Percentiles rank a stretch among this genome's conserved stretches.
Evolutionary conservation across 139 green algal species (phyloP).

Genomic region (Haematococcus sp.): DNA sequence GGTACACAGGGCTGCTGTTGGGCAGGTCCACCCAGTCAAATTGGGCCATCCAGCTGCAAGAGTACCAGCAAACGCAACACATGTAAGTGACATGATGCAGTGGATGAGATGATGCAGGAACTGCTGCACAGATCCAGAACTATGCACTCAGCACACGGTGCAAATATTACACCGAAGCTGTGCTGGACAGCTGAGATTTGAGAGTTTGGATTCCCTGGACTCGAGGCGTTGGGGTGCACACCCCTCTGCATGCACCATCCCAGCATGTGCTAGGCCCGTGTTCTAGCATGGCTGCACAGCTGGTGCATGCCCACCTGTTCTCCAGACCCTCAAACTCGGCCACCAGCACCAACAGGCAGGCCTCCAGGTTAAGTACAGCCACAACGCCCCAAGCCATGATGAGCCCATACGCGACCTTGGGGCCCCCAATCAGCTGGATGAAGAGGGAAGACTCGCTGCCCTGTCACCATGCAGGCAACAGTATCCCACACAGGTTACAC

Average conservation of each 20-base stretch:
- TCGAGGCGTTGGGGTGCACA: neutral
- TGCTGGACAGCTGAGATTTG: neutral
- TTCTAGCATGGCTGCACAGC: neutral
- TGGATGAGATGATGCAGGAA: neutral
- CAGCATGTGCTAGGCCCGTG: too few relatives aligned
- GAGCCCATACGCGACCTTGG: neutral
- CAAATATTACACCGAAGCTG: neutral
- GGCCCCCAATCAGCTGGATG: too few relatives aligned
- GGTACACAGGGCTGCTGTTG: slow-evolving; percentile 8
- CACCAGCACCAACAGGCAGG: slow-evolving; percentile 19
- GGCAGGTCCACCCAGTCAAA: slow-evolving; percentile 23
- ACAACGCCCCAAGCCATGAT: neutral
- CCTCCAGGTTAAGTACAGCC: slow-evolving; percentile 7
- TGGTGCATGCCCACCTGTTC: slow-evolving; percentile 4
- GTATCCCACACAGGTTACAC: too few relatives aligned
- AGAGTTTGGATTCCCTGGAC: neutral
- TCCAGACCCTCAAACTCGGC: slow-evolving; percentile 4
- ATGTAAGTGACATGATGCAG: neutral
- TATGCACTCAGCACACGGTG: neutral
- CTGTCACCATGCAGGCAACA: neutral
- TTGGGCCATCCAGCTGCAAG: slow-evolving; percentile 28
- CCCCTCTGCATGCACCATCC: too few relatives aligned
- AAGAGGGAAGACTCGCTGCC: too few relatives aligned
- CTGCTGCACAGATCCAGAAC: neutral
- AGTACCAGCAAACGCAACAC: slow-evolving; percentile 6